These are phyloP conservation scores for Phaeosphaeria sp. DNA, from an alignment of 2,329 filamentous ascomycete genomes.

Conservation along the genomic window DNA sequence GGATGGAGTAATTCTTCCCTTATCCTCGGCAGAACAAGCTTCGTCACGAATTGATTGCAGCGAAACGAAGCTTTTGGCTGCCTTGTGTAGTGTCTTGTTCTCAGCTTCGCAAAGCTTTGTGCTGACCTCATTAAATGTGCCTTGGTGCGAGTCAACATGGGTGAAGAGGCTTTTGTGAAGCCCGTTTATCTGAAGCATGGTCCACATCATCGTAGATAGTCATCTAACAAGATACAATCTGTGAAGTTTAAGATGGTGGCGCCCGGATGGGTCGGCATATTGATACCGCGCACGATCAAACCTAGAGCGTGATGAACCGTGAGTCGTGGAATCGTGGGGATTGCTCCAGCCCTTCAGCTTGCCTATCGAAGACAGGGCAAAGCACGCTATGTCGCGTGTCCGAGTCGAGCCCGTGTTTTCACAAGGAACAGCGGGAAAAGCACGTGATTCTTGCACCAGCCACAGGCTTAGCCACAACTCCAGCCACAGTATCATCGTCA, in stretches of 20 bases:
- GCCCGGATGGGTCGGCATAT: conserved; percentile 15
- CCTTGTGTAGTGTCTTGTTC: conserved; percentile 28
- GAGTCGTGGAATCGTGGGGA: neutral
- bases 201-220: neutral
- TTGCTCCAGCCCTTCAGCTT: neutral
- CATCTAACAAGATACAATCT: conserved; percentile 2
- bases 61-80: conserved; percentile 33
- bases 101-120: conserved; percentile 6
- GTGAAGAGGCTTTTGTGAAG: neutral
- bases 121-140: neutral
- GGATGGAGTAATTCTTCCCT: conserved; percentile 17
- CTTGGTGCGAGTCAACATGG: neutral
- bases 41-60: conserved; percentile 18
- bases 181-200: neutral
- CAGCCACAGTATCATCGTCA: neutral
- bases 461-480: neutral
- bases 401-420: no score
- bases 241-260: conserved; percentile 4
- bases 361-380: neutral
- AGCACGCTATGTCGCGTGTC: neutral
- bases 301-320: conserved; percentile 3
- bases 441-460: neutral
- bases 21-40: conserved; percentile 26
- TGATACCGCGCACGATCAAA: conserved; percentile 4
- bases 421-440: no score